Percentiles rank a stretch among this genome's conserved stretches.
phyloP scores from a whole-genome alignment of 108 stramenopile genomes.

The Parmales sp. region DNA sequence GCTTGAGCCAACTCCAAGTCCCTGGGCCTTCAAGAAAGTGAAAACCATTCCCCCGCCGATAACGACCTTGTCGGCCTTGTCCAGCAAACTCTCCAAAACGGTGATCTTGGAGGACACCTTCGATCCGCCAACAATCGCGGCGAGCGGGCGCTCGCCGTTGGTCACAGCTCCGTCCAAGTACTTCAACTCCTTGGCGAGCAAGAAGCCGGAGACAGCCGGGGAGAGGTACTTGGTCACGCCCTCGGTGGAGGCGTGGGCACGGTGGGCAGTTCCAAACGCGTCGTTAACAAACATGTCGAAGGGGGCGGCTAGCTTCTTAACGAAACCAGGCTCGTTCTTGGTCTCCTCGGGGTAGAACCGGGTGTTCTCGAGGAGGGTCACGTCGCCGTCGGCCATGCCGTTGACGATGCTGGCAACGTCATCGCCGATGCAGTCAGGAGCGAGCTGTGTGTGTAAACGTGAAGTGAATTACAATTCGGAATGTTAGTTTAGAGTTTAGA shows the following conservation, averaged over 20 bases:
- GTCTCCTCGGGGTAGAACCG: slow-evolving; percentile 87
- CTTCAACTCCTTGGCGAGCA: slow-evolving; percentile 67
- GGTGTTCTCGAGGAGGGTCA: slow-evolving; percentile 81
- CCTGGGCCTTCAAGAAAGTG: slow-evolving; percentile 89
- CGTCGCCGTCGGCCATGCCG: not conserved
- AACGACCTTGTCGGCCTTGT: slow-evolving; percentile 74
- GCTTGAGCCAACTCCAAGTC: slow-evolving; percentile 59
- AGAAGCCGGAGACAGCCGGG: slow-evolving; percentile 41
- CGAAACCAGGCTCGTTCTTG: slow-evolving; percentile 53
- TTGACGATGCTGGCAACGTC: not conserved
- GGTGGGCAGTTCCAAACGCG: slow-evolving; percentile 99
- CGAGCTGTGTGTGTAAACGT: slow-evolving; percentile 17
- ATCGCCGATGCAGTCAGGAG: slow-evolving; percentile 56
- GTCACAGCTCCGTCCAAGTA: slow-evolving; percentile 60
- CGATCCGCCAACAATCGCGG: slow-evolving; percentile 91
- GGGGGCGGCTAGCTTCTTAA: slow-evolving; percentile 38
- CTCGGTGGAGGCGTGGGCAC: slow-evolving; percentile 65
- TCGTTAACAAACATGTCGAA: slow-evolving; percentile 85
- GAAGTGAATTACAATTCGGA: too few relatives aligned
- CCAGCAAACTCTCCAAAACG: slow-evolving; percentile 76
- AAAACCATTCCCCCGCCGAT: slow-evolving; percentile 95
- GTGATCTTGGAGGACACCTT: slow-evolving; percentile 95
- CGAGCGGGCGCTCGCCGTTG: slow-evolving; percentile 62
- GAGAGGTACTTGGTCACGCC: slow-evolving; percentile 26
- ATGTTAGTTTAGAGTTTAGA: too few relatives aligned